Evolutionary conservation across 345 rosid genomes (phyloP), one percentile per base, ranked within the genome.

Genomic region (Mangifera indica): DNA sequence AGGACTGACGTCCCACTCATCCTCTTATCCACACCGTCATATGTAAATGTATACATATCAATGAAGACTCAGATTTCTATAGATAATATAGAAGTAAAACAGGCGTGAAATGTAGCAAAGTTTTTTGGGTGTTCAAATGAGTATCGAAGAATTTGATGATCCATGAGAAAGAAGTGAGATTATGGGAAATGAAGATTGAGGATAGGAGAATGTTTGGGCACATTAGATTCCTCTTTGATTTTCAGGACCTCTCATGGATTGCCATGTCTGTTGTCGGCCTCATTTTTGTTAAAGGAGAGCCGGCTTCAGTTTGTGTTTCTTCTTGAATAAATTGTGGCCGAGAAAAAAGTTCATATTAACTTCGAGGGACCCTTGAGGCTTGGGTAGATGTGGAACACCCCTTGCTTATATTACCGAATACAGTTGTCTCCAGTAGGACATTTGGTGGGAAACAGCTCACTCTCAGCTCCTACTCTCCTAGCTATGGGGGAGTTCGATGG

Each of bases 1-100:
- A 75, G 84, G 75, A 76, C 74, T 52, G 80, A 66, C 11, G 81
- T 74, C 76, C 82, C 75, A 68, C 65, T 81, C 90, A 84, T 82
- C 67, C 70, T 70, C 49, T 46, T 57, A 63, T 76, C 78, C 72
- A 54, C 71, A 77, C 67, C 82, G 76, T 79, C 37, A 29, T 55
- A 60, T n/a, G n/a, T 44, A 37, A 37, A 5, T 37, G 8, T 37
- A 9, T 1, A 7, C 8, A 37, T 37, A 55, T 63, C 17, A 56
- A 63, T 26, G 66, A 57, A 61, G 63, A 69, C 5, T 45, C 21
- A 55, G 17, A n/a, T 25, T 37, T 37, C 7, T 37, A 37, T 37
- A 5, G 42, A 37, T 5, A 37, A 37, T 37, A 37, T 0, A 37
- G 42, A 5, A 37, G 42, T 37, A 7, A 37, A 37, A 9, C n/a